phyloP scores from a whole-genome alignment of 148 eudicot species.

The Heliamphora exappendiculata region DNA sequence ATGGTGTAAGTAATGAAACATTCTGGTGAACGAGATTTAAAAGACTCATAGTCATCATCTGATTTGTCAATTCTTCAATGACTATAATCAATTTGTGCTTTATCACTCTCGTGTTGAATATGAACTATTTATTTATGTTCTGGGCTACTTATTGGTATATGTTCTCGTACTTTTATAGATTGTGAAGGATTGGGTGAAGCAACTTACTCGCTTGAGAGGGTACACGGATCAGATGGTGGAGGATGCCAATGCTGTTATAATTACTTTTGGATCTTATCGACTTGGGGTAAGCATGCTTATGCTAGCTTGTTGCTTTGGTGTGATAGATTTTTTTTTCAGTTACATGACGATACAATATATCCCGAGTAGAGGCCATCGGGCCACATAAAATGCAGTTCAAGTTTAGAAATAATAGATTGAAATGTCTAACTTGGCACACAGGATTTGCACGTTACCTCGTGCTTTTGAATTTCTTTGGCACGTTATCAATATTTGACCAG shows the following conservation, averaged over 20 bases:
- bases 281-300: slow-evolving; percentile 57
- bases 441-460: background rate
- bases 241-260: slow-evolving; percentile 78
- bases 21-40: no score
- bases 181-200: slow-evolving; percentile 83
- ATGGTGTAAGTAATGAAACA: no score
- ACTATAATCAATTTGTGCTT: background rate
- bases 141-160: background rate
- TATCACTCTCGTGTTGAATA: background rate
- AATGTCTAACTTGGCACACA: no score
- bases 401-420: background rate
- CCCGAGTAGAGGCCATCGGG: background rate
- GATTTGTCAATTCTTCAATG: no score
- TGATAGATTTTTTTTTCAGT: background rate
- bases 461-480: background rate
- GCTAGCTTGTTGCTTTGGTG: background rate
- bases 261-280: slow-evolving; percentile 85
- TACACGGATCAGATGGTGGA: slow-evolving; percentile 87
- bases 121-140: background rate
- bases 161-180: slow-evolving; percentile 35
- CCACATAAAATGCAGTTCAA: background rate
- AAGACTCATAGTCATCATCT: background rate
- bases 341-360: no score
- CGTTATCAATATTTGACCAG: background rate
- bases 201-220: slow-evolving; percentile 67